phyloP scores from a whole-genome alignment of 257 asterid species.

The Salvia splendens region DNA sequence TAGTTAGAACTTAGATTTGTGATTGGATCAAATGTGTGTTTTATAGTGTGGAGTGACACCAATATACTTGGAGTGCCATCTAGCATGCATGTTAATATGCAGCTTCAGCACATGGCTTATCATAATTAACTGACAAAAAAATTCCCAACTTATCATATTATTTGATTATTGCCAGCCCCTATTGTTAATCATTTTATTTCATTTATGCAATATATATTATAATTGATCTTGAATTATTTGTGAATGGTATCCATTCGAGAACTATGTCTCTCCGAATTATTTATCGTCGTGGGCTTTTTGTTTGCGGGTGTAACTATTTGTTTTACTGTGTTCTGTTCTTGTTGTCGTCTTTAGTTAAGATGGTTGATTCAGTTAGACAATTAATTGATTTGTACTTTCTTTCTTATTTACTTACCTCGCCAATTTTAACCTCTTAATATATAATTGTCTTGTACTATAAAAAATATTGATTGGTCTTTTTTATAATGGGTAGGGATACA shows the following conservation, averaged over 20 bases:
- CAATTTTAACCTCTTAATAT: too few species aligned
- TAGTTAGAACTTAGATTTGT: not conserved
- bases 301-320: too few species aligned
- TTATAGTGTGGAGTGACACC: conserved; percentile 4
- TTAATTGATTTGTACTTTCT: too few species aligned
- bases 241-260: not conserved
- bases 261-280: not conserved
- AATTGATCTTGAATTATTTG: not conserved
- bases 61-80: conserved; percentile 28
- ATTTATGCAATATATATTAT: too few species aligned
- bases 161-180: not conserved
- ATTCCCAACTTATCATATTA: not conserved
- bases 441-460: too few species aligned
- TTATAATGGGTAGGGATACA: too few species aligned
- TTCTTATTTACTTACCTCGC: too few species aligned
- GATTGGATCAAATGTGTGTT: conserved; percentile 6
- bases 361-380: too few species aligned
- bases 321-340: too few species aligned
- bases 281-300: too few species aligned
- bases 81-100: conserved; percentile 46
- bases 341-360: too few species aligned
- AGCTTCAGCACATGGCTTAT: conserved; percentile 37
- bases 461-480: too few species aligned
- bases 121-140: conserved; percentile 13
- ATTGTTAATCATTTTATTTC: not conserved